Base-by-base conservation (phyloP, 2,329 filamentous ascomycete species). In the Emydomyces testavorans region DNA sequence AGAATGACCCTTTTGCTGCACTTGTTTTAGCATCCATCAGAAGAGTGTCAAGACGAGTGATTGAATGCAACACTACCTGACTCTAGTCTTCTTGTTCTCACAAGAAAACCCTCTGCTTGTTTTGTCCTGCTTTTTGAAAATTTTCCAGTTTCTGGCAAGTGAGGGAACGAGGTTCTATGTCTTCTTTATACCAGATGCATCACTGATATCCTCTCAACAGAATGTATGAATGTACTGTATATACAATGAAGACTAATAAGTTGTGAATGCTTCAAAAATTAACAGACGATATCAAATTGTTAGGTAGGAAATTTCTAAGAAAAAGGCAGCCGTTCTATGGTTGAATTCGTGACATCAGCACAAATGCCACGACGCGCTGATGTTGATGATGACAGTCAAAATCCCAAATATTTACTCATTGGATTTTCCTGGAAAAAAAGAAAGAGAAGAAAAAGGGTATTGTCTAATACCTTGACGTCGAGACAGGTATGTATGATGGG, bases 401-500 rank as follows among this genome's bases (percentile, higher is more conserved):
- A 21, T 15, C 15, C 11, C 36, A 13, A 26, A 26, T 24, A 38
- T 24, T 8, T 38, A 26, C 7, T 38, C 26, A 38, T 38, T 6
- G 36, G 26, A 38, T 26, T 38, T 38, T 26, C 21, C n/a, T n/a
- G n/a, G n/a, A n/a, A n/a, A n/a, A n/a, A n/a, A n/a, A n/a, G n/a
- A n/a, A n/a, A n/a, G n/a, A 13, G 36, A 26, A 38, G 21, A 38
- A 26, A 26, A 38, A 6, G 11, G 10, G 36, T 21, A 38, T 15
- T 8, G 11, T 6, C 7, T 3, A 38, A 38, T 24, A 26, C 20
- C 36, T 38, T 6, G 20, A 24, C 7, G 26, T n/a, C n/a, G 11
- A 39, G 36, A 26, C 36, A 39, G 38, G 38, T 40, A 40, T 40
- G 15, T n/a, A 29, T 10, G 38, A 29, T 28, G 38, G 8, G 23